These are phyloP conservation scores for Verticillium nonalfalfae DNA, from an alignment of 2,329 filamentous ascomycete species.

Conservation along the genomic window DNA sequence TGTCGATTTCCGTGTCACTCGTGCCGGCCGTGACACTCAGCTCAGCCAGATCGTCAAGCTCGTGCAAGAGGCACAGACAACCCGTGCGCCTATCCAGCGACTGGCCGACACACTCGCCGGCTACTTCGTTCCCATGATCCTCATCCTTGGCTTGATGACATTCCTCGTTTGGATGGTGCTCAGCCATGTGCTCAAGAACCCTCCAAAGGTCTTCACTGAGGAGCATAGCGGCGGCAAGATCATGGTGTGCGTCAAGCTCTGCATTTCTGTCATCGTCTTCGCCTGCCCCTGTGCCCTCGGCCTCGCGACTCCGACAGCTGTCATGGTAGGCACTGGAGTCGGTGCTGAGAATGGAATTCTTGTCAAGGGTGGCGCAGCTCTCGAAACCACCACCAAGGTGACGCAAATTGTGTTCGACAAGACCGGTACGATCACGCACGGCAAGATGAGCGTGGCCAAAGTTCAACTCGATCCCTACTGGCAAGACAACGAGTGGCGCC, in stretches of 20 bases:
- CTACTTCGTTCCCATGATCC: constrained; percentile 88
- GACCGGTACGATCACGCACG: constrained; percentile 89
- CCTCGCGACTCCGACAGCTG: constrained; percentile 88
- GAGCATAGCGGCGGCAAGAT: constrained; percentile 80
- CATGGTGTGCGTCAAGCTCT: constrained; percentile 96
- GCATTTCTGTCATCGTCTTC: constrained; percentile 97
- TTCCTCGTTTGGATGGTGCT: constrained; percentile 93
- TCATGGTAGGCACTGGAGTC: constrained; percentile 98
- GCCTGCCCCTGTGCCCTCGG: constrained; percentile 97
- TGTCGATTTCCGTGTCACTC: constrained; percentile 85
- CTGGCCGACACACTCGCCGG: constrained; percentile 87
- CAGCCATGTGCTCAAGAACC: constrained; percentile 75
- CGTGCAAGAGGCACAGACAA: constrained; percentile 96
- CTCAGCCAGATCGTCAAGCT: constrained; percentile 96
- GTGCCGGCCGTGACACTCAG: constrained; percentile 90
- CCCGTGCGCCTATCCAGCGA: constrained; percentile 86
- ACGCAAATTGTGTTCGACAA: constrained; percentile 92
- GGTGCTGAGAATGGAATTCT: constrained; percentile 93
- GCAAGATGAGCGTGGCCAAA: constrained; percentile 88
- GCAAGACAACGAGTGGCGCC: constrained; percentile 61
- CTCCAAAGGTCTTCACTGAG: constrained; percentile 81
- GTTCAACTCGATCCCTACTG: constrained; percentile 61
- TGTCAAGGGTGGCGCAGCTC: constrained; percentile 91
- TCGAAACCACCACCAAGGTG: constrained; percentile 86
- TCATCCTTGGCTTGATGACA: constrained; percentile 75